Evolutionary conservation across 208 protist genomes (phyloP), one percentile per base, ranked within the genome.

Genomic region (Crithidia acanthocephali): DNA sequence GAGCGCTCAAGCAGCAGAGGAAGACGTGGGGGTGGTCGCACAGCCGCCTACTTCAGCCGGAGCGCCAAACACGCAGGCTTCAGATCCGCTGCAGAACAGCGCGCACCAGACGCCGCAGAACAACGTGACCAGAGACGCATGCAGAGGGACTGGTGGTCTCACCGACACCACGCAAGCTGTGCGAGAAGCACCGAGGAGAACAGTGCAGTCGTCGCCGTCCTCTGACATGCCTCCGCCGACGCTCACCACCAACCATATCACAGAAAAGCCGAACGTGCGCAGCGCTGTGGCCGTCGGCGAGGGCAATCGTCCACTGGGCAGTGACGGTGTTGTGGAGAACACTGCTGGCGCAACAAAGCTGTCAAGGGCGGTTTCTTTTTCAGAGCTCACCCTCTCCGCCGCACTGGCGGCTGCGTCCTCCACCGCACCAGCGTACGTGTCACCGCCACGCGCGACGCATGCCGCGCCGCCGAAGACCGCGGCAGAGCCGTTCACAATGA

Each of bases 311-410:
- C 9, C 37, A 22, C 20, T 16, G 45, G 45, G 20, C 6, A 22
- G 18, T 22, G 20, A 50, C 4, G 45, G 15, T 50, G 15, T 50
- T 22, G 18, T 50, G 7, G 7, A 6, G 20, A 50, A 4, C 18
- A 5, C 45, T 6, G 20, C 7, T 50, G 6, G 10, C 4, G 9
- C 5, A 5, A 16, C 20, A 22, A 50, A 50, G 18, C 9, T n/a
- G 20, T 22, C 45, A 16, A 50, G 6, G 45, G 20, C 50, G 16
- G 3, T 32, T 16, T 22, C 50, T 5, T 56, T 56, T 32, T 18
- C 35, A 15, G 33, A 69, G 35, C n/a, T 45, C 37, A 18, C 64
- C 32, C 5, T 69, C n/a, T 32, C 50, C 16, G 44, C 30, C n/a
- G 51, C 16, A 22, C 37, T 59, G 3, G 8, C 64, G 20, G 55